Base-by-base conservation (phyloP, 2,329 filamentous ascomycete species). In the Alternaria sp. region DNA sequence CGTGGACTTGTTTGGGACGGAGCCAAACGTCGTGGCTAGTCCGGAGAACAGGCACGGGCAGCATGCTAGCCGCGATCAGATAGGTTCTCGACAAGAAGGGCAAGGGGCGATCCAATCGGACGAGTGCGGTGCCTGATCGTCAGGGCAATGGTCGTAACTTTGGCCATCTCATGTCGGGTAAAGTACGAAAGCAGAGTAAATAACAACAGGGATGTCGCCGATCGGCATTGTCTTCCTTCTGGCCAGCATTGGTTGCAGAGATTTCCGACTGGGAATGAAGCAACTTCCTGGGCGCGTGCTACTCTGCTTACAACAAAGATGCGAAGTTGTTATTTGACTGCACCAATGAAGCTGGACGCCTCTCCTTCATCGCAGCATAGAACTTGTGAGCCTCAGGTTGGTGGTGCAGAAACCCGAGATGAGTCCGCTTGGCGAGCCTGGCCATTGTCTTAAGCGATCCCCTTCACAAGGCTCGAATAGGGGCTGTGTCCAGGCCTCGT, bases 11-110 rank as follows among this genome's bases (percentile, higher is more conserved):
- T 71, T 72, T 71, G 63, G 71, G 66, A 67, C 71, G 66, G 70
- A 71, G 72, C 70, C 66, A 75, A 74, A 73, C 75, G 73, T 74
- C 71, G 72, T 77, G 68, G 74, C 74, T 72, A 55, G 67, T 69
- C 67, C 70, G 67, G 67, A 73, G 70, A 65, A 68, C 71, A 71
- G 63, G 69, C 71, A 65, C 63, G 69, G 61, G 70, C 61, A 71
- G 63, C 63, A 65, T 63, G 69, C 65, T 71, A 59, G 67, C 71
- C 66, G 59, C 54, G 64, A 72, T 58, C n/a, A 62, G 73, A 62
- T 60, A 71, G 54, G 61, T 57, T 58, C 58, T 64, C 55, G 49
- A 66, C 62, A 63, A 49, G 68, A 65, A 65, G 58, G 67, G 70
- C 60, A 71, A 72, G 67, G 65, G 55, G 57, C 58, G 25, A 56